A percentile compares a stretch with the other conserved stretches of the same genome.
Conservation (phyloP, 1,284 basidiomycete genomes). For the Leccinum fallax region DNA sequence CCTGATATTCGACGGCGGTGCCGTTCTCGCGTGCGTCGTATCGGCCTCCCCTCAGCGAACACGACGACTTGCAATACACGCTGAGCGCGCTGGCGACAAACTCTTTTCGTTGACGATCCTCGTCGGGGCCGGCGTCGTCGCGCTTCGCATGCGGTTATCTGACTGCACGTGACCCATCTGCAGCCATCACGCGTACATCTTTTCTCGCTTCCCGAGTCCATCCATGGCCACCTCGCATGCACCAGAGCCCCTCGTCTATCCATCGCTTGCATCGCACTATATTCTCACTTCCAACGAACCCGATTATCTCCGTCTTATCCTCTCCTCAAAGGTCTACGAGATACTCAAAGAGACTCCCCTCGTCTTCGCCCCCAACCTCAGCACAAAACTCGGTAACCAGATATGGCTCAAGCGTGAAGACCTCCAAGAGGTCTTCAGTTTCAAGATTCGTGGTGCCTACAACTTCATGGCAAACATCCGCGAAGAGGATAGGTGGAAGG, state of each 20-base stretch:
- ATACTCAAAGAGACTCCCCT: slow-evolving; percentile 93
- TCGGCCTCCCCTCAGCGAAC: slow-evolving; percentile 2
- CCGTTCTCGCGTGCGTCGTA: slow-evolving; percentile 11
- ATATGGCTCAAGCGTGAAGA: slow-evolving; percentile 97
- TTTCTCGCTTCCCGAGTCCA: slow-evolving; percentile 3
- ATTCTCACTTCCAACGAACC: slow-evolving; percentile 75
- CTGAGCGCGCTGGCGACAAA: slow-evolving; percentile 5
- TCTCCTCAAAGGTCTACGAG: slow-evolving; percentile 94
- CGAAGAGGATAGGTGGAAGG: slow-evolving; percentile 93
- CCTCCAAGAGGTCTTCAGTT: slow-evolving; percentile 96
- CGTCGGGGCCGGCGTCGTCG: slow-evolving; percentile 3
- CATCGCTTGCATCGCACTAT: slow-evolving; percentile 67
- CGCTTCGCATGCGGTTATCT: slow-evolving; percentile 29
- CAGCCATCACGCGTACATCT: slow-evolving; percentile 15
- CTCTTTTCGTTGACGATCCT: slow-evolving; percentile 18
- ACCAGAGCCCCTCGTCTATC: slow-evolving; percentile 64
- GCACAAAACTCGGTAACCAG: slow-evolving; percentile 85
- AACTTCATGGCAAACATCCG: slow-evolving; percentile 96
- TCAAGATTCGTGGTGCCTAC: slow-evolving; percentile 98
- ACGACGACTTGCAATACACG: neutral
- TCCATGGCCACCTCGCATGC: slow-evolving; percentile 56
- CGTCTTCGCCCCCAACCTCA: slow-evolving; percentile 85
- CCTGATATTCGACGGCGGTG: neutral
- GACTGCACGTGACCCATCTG: slow-evolving; percentile 26
- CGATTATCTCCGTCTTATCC: slow-evolving; percentile 92